Evolutionary conservation across 148 eudicot species (phyloP).

Genomic region (Mesembryanthemum crystallinum): DNA sequence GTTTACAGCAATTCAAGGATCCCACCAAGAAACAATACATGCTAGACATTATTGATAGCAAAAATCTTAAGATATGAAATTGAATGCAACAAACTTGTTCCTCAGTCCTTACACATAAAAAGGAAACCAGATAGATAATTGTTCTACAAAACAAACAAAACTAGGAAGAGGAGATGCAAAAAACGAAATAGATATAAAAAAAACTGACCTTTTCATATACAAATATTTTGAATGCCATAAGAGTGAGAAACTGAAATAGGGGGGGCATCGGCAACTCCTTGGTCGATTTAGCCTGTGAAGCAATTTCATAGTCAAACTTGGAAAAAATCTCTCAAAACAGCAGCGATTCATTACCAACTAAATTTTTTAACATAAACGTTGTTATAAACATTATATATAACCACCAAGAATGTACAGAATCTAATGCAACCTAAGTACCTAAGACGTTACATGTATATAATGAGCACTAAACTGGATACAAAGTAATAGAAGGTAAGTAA

Average conservation of each 20-base stretch:
- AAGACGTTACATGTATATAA: neutral
- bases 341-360: neutral
- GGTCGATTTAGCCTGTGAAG: conserved; percentile 54
- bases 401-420: neutral
- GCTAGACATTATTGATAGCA: neutral
- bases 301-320: conserved; percentile 25
- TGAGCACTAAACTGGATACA: neutral
- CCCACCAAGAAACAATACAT: neutral
- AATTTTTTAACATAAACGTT: neutral
- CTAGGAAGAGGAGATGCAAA: neutral
- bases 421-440: neutral
- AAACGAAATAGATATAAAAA: neutral
- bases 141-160: neutral
- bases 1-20: neutral
- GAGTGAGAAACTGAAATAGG: conserved; percentile 75
- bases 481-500: neutral
- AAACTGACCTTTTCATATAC: conserved; percentile 60
- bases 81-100: neutral
- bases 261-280: conserved; percentile 93
- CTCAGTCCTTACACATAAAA: conserved; percentile 14
- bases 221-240: conserved; percentile 75
- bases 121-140: neutral
- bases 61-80: neutral
- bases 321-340: conserved; percentile 4
- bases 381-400: neutral